Base-by-base conservation (phyloP, 305 asterid genomes). In the Plantago lanceolata region DNA sequence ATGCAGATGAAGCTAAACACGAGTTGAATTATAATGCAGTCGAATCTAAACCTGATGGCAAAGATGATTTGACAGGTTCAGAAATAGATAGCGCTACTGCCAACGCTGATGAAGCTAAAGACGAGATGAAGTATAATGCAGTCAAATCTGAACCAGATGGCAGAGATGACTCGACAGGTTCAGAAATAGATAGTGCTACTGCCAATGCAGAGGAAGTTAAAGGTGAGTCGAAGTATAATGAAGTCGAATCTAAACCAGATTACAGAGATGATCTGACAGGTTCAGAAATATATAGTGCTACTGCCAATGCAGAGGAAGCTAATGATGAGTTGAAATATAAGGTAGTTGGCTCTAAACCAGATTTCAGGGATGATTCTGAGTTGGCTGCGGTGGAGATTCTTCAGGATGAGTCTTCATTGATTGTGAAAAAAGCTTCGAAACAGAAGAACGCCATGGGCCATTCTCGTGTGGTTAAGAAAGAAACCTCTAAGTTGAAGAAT, bases 1-100 rank as follows among this genome's bases (percentile, higher is more conserved):
- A 47, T 44, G 63, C 53, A 11, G 78, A 75, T 18, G 78, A 81
- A 70, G 21, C 69, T 65, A 69, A 61, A 69, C 81, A 71, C 73
- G 83, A 73, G 64, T 5, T 59, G 45, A 69, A 58, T 43, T 68
- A 52, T 52, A 59, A 50, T 33, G 68, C 54, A 8, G 76, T 62
- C 61, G 66, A 64, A 56, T 1, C 56, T 49, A 80, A 69, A 33
- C 61, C 62, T 43, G 65, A 68, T 63, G 76, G 73, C 68, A 58
- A 75, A 37, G 73, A 68, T 68, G 50, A 65, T 6, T 61, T 78
- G 5, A 40, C 45, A 15, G 59, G 28, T 16, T 56, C 61, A n/a
- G 45, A 68, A 59, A 81, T 58, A 58, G 68, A 75, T 58, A 71
- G 20, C 67, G 51, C 53, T 19, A 35, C 11, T 51, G 19, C 73